These are phyloP conservation scores for Agroathelia rolfsii DNA, from an alignment of 1,284 basidiomycete genomes.

Conservation along the genomic window DNA sequence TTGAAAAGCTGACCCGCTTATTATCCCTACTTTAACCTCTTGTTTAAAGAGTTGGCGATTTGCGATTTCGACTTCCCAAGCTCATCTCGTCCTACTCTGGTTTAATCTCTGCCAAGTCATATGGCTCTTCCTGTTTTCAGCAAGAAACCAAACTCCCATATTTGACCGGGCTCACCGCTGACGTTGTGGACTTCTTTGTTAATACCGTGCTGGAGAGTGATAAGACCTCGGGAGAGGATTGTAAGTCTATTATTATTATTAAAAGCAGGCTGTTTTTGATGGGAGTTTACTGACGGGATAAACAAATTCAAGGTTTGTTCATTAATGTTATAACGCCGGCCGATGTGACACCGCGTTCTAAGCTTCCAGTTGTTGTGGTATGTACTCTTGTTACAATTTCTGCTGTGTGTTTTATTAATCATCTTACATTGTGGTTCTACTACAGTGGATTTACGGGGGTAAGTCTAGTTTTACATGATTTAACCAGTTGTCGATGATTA, in stretches of 20 bases:
- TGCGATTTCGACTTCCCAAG: constrained; percentile 39
- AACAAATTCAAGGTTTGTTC: constrained; percentile 44
- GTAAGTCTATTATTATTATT: too few species aligned
- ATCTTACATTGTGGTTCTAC: background rate
- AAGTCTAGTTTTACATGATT: constrained; percentile 17
- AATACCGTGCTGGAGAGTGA: constrained; percentile 22
- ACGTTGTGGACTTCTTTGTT: constrained; percentile 26
- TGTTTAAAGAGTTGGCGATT: constrained; percentile 34
- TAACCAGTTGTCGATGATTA: constrained; percentile 21
- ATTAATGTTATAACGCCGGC: constrained; percentile 47
- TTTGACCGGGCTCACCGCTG: constrained; percentile 22
- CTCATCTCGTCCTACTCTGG: constrained; percentile 31
- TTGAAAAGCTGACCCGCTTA: constrained; percentile 44
- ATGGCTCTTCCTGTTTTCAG: constrained; percentile 41
- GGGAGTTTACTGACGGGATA: too few species aligned
- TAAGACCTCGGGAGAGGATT: constrained; percentile 37
- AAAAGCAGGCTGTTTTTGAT: too few species aligned
- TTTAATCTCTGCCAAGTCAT: constrained; percentile 28
- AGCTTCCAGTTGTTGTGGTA: constrained; percentile 48
- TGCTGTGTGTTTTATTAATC: background rate
- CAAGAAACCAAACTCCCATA: constrained; percentile 27
- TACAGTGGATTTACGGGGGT: constrained; percentile 6
- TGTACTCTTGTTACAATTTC: constrained; percentile 12
- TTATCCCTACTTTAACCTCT: constrained; percentile 23
- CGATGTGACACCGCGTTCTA: constrained; percentile 24